Evolutionary conservation across 2,329 filamentous ascomycete species (phyloP), one percentile per base, ranked within the genome.

Genomic region (Nothophoma quercina): DNA sequence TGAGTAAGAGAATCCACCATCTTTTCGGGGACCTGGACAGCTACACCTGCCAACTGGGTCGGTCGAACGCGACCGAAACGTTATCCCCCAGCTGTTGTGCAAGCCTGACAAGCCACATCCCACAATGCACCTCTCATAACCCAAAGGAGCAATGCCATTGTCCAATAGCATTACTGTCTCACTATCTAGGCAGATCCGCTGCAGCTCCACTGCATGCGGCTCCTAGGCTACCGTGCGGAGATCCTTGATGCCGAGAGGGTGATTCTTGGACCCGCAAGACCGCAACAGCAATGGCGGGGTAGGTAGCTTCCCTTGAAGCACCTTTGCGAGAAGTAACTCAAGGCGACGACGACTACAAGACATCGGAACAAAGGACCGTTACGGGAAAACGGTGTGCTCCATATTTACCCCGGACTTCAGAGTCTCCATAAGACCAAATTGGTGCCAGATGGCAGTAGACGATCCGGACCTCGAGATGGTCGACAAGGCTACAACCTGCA

Each of bases 51-150:
- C 43, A 36, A 44, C 48, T 57, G 53, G 59, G 25, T 56, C 64
- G 64, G 64, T 62, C 64, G 64, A 67, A 40, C 64, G 64, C 64
- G 43, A 21, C 46, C 40, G 29, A 55, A 47, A 58, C 55, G 35
- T 42, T 58, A 46, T 43, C 32, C 26, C 40, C 25, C 16, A 44
- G 53, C 28, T 35, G 36, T 28, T 38, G 52, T 47, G 40, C 51
- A 47, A 56, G 53, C 39, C 32, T 22, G 10, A 40, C 50, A 55
- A 63, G 60, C 60, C 58, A 58, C 56, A 56, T 30, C 38, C 40
- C 44, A 43, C 48, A 50, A 39, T 42, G 46, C 45, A 51, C 45
- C 40, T 57, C 35, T 21, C 34, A 36, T 46, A 7, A 45, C 33
- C 16, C 48, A 40, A 25, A 46, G 32, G 16, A 41, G 40, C 34